Base-by-base conservation (phyloP, 2,329 filamentous ascomycete species). In the Blastomyces gilchristii region DNA sequence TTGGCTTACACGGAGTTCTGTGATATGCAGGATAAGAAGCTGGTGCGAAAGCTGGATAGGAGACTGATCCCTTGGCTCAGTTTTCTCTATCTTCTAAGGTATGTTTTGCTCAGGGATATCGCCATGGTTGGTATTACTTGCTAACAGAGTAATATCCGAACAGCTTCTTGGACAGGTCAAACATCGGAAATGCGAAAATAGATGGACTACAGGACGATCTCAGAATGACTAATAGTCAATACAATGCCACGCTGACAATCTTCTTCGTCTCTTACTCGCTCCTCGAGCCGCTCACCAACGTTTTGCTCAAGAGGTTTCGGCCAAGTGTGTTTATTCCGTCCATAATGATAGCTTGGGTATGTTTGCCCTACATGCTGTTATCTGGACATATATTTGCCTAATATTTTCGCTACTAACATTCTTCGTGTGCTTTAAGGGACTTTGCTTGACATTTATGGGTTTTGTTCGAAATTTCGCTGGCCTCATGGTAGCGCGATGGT, bases 251-350 rank as follows among this genome's bases (percentile, higher is more conserved):
- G 14, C 66, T 78, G 45, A 74, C 73, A 2, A 71, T 75, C 49
- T 79, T 78, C 70, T 79, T 77, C 70, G 70, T 75, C 43, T 71
- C 74, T 8, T 79, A 78, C 65, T 70, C 71, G 16, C 64, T 73
- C 22, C 73, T 77, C 60, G 76, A 78, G 62, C 72, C 78, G 7
- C 70, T 77, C 37, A 76, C 73, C 65, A 80, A 80, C 64, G 65
- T 80, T 22, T 71, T 78, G 31, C 70, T 80, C 64, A 80, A 79
- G 68, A 70, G 70, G 31, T 69, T 81, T 58, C 78, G 80, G 6
- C 84, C 82, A 2, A 80, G 77, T 2, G 67, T 81, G 60, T 83
- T 80, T 77, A 79, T 84, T 37, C 79, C 81, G 3, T 75, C 71
- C 64, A 80, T 83, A 67, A 82, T 80, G 73, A 64, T 79, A 50